phyloP scores from a whole-genome alignment of 1,284 basidiomycete species.

The Fomitopsis schrenkii region DNA sequence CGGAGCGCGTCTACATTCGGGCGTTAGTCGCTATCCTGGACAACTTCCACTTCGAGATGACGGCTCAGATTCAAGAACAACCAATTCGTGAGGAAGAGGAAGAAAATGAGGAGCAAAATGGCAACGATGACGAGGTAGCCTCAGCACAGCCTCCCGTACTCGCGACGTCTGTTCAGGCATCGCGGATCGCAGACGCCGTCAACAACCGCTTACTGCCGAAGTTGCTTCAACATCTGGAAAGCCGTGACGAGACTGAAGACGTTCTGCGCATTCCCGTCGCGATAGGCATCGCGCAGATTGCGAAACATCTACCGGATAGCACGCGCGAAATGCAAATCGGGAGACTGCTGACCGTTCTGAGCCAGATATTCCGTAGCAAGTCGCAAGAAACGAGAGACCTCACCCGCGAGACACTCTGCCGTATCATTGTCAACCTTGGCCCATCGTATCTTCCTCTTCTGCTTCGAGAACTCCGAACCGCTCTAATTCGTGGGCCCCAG shows the following conservation, averaged over 20 bases:
- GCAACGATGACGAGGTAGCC: slow-evolving; percentile 23
- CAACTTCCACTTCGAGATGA: slow-evolving; percentile 90
- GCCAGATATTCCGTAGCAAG: slow-evolving; percentile 87
- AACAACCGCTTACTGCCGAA: slow-evolving; percentile 72
- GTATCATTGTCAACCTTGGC: slow-evolving; percentile 77
- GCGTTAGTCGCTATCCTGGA: slow-evolving; percentile 85
- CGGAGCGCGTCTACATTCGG: slow-evolving; percentile 84
- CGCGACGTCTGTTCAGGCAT: slow-evolving; percentile 13
- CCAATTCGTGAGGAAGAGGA: slow-evolving; percentile 17
- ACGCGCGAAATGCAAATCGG: slow-evolving; percentile 72
- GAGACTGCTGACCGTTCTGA: slow-evolving; percentile 79
- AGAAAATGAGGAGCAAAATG: slow-evolving; percentile 29
- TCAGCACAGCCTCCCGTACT: slow-evolving; percentile 14
- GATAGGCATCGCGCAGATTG: slow-evolving; percentile 85
- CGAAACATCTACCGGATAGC: slow-evolving; percentile 74
- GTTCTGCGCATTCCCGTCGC: slow-evolving; percentile 85
- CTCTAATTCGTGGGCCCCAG: slow-evolving; percentile 89
- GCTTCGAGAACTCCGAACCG: slow-evolving; percentile 78
- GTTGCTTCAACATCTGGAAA: slow-evolving; percentile 76
- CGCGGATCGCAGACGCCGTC: slow-evolving; percentile 73
- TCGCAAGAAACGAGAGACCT: slow-evolving; percentile 94
- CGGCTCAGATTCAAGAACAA: slow-evolving; percentile 16
- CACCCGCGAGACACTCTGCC: slow-evolving; percentile 80
- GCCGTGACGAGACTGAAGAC: slow-evolving; percentile 82
- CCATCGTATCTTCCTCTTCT: slow-evolving; percentile 71